These are phyloP conservation scores for Pyrenochaeta sp. DNA, from an alignment of 2,329 filamentous ascomycete species.

Conservation along the genomic window DNA sequence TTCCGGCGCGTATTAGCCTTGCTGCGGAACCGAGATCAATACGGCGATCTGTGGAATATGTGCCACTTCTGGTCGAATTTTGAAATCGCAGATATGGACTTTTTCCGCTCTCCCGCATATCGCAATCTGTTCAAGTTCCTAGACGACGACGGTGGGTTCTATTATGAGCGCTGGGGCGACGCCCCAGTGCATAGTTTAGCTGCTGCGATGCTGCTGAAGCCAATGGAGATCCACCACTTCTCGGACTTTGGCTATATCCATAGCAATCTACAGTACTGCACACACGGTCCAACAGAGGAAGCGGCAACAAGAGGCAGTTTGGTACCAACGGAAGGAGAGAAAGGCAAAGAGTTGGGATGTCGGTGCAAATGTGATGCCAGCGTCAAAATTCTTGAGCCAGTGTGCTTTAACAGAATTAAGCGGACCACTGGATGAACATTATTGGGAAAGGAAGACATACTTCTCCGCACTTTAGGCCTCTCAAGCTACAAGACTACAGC, in stretches of 20 bases:
- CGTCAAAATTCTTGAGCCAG: no score
- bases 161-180: slow-evolving; percentile 75
- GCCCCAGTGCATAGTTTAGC: slow-evolving; percentile 94
- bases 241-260: slow-evolving; percentile 92
- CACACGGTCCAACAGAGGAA: slow-evolving; percentile 5
- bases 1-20: slow-evolving; percentile 15
- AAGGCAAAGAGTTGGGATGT: no score
- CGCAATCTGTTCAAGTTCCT: slow-evolving; percentile 94
- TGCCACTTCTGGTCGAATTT: slow-evolving; percentile 99
- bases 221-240: slow-evolving; percentile 92
- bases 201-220: slow-evolving; percentile 85
- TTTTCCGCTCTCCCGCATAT: slow-evolving; percentile 87
- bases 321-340: no score
- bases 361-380: no score
- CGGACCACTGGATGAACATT: no score
- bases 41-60: slow-evolving; percentile 89
- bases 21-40: slow-evolving; percentile 67
- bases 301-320: no score
- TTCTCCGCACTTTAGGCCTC: no score
- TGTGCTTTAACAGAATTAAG: no score
- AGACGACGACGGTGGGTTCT: slow-evolving; percentile 21
- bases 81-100: slow-evolving; percentile 89
- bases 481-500: no score
- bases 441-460: no score
- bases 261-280: slow-evolving; percentile 19